Evolutionary conservation across 495 filamentous ascomycete genomes (phyloP).

Genomic region (Aspergillus carlsbadensis): DNA sequence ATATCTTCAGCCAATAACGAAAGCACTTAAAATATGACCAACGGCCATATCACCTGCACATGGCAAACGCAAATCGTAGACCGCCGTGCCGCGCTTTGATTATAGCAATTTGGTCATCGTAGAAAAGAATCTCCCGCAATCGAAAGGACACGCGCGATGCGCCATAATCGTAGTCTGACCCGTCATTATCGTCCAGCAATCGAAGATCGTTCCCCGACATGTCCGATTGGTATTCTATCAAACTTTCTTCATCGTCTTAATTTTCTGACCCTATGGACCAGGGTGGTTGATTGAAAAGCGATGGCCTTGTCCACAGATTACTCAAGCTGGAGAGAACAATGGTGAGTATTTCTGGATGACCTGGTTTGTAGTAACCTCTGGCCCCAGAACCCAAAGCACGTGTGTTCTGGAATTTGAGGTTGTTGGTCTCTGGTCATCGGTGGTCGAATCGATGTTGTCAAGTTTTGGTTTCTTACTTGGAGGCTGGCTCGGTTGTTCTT

Average conservation of each 20-base stretch:
- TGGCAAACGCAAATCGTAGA: slow-evolving; percentile 47
- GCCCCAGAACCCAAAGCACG: too few relatives aligned
- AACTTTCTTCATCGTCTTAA: slow-evolving; percentile 36
- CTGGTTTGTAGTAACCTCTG: too few relatives aligned
- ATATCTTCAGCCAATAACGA: slow-evolving; percentile 18
- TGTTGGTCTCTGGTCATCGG: too few relatives aligned
- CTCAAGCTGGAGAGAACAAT: too few relatives aligned
- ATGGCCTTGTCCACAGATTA: too few relatives aligned
- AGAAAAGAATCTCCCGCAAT: slow-evolving; percentile 83
- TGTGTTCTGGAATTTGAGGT: too few relatives aligned
- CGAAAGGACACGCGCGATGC: slow-evolving; percentile 55
- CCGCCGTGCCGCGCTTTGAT: slow-evolving; percentile 77
- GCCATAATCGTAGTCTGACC: slow-evolving; percentile 49
- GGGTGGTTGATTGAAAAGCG: too few relatives aligned
- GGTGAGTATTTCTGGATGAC: too few relatives aligned
- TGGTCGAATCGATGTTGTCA: too few relatives aligned
- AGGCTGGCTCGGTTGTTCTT: too few relatives aligned
- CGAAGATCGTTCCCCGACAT: slow-evolving; percentile 34
- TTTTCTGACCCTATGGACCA: slow-evolving; percentile 51
- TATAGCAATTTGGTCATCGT: slow-evolving; percentile 83
- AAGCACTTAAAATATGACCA: slow-evolving; percentile 9
- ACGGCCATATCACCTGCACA: slow-evolving; percentile 3
- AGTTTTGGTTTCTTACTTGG: too few relatives aligned
- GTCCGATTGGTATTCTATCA: slow-evolving; percentile 43
- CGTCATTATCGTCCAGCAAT: slow-evolving; percentile 52